Conservation (phyloP, 169 alveolate genomes). For the Plasmodium cynomolgi region DNA sequence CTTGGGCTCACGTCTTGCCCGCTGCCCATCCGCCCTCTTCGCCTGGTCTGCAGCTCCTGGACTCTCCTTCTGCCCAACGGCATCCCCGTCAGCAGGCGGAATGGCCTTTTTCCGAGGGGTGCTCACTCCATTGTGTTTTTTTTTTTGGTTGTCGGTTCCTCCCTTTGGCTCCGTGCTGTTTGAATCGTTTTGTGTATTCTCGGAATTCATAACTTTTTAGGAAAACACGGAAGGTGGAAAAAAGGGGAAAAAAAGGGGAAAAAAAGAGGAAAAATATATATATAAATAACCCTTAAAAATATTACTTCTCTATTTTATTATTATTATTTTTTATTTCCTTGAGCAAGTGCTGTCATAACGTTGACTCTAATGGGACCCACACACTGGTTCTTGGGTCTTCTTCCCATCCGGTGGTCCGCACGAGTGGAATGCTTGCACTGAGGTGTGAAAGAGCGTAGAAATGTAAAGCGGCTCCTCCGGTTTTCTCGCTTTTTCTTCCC, state of each 20-base stretch:
- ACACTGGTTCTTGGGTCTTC: background rate
- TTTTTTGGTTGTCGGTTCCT: conserved; percentile 50
- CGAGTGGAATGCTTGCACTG: too few species aligned
- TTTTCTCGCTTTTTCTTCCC: too few species aligned
- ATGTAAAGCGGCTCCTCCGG: too few species aligned
- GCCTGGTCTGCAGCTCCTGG: background rate
- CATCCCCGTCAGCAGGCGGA: background rate
- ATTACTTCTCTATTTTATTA: background rate
- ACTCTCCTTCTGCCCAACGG: background rate
- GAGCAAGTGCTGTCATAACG: background rate
- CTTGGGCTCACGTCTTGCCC: conserved; percentile 45
- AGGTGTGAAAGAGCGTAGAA: too few species aligned
- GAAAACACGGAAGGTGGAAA: background rate
- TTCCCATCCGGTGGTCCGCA: too few species aligned
- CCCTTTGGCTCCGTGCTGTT: conserved; percentile 42
- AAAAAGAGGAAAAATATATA: background rate
- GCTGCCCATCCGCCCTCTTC: conserved; percentile 23
- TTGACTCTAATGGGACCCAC: background rate
- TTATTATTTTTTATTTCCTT: background rate
- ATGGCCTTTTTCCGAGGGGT: background rate
- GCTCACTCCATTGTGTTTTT: conserved; percentile 8
- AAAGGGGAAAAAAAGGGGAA: background rate
- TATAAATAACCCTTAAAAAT: background rate
- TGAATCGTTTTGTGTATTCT: conserved; percentile 2
- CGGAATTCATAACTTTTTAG: conserved; percentile 58